Conservation (phyloP, 2,329 filamentous ascomycete species). For the Trichophyton mentagrophytes region DNA sequence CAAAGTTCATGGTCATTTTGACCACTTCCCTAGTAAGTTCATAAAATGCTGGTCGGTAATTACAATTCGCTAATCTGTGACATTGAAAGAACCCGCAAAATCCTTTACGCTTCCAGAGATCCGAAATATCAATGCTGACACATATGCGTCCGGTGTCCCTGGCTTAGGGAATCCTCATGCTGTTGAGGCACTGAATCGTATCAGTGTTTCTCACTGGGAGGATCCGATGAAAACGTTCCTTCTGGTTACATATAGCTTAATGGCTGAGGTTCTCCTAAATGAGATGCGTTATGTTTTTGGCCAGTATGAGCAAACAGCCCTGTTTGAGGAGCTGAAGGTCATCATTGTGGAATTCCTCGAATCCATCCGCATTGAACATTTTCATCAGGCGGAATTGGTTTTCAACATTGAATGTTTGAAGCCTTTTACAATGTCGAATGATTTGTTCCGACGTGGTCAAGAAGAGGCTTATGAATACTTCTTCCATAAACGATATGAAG, state of each 20-base stretch:
- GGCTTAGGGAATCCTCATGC: constrained; percentile 48
- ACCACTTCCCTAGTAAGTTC: neutral
- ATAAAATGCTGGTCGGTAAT: no score
- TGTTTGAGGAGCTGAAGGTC: constrained; percentile 24
- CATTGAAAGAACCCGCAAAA: constrained; percentile 11
- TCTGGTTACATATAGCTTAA: constrained; percentile 18
- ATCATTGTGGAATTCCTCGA: constrained; percentile 38
- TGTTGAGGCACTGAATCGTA: constrained; percentile 44
- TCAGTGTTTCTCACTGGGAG: constrained; percentile 49
- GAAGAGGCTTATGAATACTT: constrained; percentile 12
- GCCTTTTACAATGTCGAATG: constrained; percentile 42
- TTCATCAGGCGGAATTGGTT: constrained; percentile 37
- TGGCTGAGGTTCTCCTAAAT: constrained; percentile 27
- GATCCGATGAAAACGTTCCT: constrained; percentile 37
- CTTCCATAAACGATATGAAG: constrained; percentile 12
- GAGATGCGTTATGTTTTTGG: constrained; percentile 34
- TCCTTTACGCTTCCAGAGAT: constrained; percentile 32
- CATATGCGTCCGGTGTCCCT: constrained; percentile 46
- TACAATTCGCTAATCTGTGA: neutral
- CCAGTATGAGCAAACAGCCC: constrained; percentile 24
- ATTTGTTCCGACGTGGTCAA: constrained; percentile 16
- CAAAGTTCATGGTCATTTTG: neutral
- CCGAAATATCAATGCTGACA: constrained; percentile 41
- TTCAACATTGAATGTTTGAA: constrained; percentile 43
- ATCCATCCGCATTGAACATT: constrained; percentile 26